Conservation (phyloP, 176 grass and related monocot genomes). For the Zoysia japonica region DNA sequence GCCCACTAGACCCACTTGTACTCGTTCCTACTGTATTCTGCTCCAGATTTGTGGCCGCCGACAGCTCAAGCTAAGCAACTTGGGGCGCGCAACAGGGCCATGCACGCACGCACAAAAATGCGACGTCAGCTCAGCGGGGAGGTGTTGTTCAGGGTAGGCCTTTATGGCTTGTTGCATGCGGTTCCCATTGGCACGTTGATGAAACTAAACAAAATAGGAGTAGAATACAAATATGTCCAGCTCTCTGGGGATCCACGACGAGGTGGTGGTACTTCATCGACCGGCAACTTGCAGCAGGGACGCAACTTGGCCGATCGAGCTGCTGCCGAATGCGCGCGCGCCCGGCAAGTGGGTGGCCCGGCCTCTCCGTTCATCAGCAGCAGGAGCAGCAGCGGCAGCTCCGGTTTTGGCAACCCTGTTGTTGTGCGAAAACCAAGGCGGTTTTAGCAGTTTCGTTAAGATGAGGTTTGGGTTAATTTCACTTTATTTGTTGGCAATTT, state of each 20-base stretch:
- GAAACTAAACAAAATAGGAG: neutral
- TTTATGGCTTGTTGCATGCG: no score
- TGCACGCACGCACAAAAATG: no score
- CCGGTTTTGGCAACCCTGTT: neutral
- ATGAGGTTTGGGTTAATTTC: neutral
- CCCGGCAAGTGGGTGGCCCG: neutral
- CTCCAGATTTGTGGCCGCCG: no score
- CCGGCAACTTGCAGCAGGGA: neutral
- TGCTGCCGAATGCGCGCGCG: neutral
- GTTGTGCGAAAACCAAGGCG: no score
- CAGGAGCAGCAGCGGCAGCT: neutral
- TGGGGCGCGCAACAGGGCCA: no score
- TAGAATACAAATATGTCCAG: neutral
- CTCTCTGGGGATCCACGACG: neutral
- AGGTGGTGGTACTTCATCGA: no score
- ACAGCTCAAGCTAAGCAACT: no score
- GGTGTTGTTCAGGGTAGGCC: no score
- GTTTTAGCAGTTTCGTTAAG: neutral
- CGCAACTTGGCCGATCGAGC: slow-evolving; percentile 21
- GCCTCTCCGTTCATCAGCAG: neutral
- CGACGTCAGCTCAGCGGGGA: no score
- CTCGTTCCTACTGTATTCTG: no score
- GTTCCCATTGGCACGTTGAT: no score
- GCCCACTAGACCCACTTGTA: no score
- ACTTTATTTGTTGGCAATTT: neutral